Evolutionary conservation across 2,329 filamentous ascomycete genomes (phyloP), one percentile per base, ranked within the genome.

Genomic region (Claviceps digitariae): DNA sequence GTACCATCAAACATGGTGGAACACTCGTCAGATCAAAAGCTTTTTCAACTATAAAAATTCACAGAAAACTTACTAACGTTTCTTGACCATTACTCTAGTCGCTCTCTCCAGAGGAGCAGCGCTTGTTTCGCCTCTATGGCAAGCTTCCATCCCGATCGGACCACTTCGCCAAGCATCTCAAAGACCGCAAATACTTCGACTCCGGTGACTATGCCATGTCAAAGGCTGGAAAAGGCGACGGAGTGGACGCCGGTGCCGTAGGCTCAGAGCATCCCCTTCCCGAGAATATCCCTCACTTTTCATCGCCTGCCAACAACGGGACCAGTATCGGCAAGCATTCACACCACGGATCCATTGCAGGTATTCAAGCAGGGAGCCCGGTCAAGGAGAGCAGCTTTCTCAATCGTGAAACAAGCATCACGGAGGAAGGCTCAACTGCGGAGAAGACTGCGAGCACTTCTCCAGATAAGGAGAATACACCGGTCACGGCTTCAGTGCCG

Each of bases 121-220:
- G 88, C 58, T 84, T 97, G 66, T 93, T 97, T 78, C 87, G 90
- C 60, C 84, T 97, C 59, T 98, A 98, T 72, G 93, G 93, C 73
- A 97, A 97, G 74, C 84, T 97, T 56, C 93, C 93, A 59, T 95
- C 87, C 71, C 93, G 93, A 71, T 94, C 90, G 70, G 91, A 96
- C 71, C 81, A 96, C 65, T 84, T 97, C 63, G 90, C 94, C 77
- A 97, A 97, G 77, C 95, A 97, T 69, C 82, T 97, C 67, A 96
- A 96, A 80, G 93, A 97, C 71, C 90, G 93, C 76, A 98, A 95
- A 75, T 96, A 95, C 75, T 96, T 96, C 72, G 90, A 96, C 75
- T 93, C 87, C 56, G 90, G 90, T 66, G 90, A 96, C 74, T 96
- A 95, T 65, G 90, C 90, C 66, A 87, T 95, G 74, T 91, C 87